Base-by-base conservation (phyloP, 305 asterid species). In the Caryopteris hybrid region DNA sequence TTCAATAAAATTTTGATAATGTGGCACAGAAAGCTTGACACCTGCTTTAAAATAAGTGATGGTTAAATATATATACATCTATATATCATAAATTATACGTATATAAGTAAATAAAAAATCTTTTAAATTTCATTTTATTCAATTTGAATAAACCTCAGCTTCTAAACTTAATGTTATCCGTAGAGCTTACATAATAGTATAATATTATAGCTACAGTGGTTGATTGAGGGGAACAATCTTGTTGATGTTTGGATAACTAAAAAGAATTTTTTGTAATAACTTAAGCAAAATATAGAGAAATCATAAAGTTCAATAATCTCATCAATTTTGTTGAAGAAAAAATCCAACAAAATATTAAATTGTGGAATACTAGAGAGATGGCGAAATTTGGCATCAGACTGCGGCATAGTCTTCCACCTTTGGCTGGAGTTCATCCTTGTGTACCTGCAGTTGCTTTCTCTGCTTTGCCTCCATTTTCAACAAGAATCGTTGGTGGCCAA, bases 311-410 rank as follows among this genome's bases (percentile, higher is more conserved):
- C 2, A 53, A 21, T 21, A 8, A 9, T 10, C 23, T 22, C 57
- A n/a, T 17, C 4, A 47, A 6, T 45, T 45, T 45, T 45, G 8
- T 52, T 23, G 36, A 52, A 23, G 10, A 52, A 23, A 23, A 23
- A 27, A 17, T 13, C 2, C 20, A 33, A 3, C 6, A 27, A 25
- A 29, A 16, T 14, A 11, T 8, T 1, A 56, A 31, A 4, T 11
- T 16, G 18, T 17, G 7, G 8, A 38, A 59, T 33, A 57, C 6
- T 25, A 6, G 45, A 55, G 33, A 68, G 64, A 89, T 85, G 95
- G 84, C 80, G 18, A 68, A 71, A 43, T 70, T 80, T 18, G 76
- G 90, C 66, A 33, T 75, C 10, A 81, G 74, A 79, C 52, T 83
- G 66, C 83, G 67, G 42, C 81, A 45, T 1, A 36, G 67, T 22